These are phyloP conservation scores for Chenopodium formosanum DNA, from an alignment of 148 eudicot species.

Conservation along the genomic window DNA sequence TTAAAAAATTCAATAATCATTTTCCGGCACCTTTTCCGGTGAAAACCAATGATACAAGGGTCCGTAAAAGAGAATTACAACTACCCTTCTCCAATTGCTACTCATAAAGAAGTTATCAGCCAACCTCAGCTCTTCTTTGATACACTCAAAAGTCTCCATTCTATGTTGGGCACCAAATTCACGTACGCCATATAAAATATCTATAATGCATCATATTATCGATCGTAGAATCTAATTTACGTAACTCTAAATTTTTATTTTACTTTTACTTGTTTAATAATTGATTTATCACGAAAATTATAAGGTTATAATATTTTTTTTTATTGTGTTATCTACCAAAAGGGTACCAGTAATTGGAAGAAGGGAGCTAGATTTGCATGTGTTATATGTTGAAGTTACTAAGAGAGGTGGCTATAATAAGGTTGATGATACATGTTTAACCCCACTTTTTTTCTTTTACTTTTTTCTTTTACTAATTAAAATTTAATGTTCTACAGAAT, in stretches of 20 bases:
- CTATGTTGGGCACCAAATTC: constrained; percentile 43
- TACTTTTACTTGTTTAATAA: no score
- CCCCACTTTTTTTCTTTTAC: no score
- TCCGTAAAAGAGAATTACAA: constrained; percentile 10
- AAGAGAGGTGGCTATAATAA: constrained; percentile 61
- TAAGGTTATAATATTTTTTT: background rate
- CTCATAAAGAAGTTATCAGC: constrained; percentile 52
- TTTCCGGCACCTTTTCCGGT: background rate
- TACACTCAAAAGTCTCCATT: constrained; percentile 49
- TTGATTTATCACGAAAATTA: background rate
- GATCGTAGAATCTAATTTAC: no score
- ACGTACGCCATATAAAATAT: constrained; percentile 30
- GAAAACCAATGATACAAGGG: constrained; percentile 32
- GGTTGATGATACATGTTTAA: constrained; percentile 23
- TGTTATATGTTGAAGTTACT: constrained; percentile 58
- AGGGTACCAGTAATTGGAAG: constrained; percentile 73
- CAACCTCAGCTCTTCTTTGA: constrained; percentile 50
- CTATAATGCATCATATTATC: no score
- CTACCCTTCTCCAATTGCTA: constrained; percentile 43
- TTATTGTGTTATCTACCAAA: background rate
- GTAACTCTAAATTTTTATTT: no score
- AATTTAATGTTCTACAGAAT: background rate
- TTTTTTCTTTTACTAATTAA: no score
- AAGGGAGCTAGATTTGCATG: constrained; percentile 57
- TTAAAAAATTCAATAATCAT: no score